phyloP scores from a whole-genome alignment of 2,329 filamentous ascomycete genomes.

The Fusarium falciforme region DNA sequence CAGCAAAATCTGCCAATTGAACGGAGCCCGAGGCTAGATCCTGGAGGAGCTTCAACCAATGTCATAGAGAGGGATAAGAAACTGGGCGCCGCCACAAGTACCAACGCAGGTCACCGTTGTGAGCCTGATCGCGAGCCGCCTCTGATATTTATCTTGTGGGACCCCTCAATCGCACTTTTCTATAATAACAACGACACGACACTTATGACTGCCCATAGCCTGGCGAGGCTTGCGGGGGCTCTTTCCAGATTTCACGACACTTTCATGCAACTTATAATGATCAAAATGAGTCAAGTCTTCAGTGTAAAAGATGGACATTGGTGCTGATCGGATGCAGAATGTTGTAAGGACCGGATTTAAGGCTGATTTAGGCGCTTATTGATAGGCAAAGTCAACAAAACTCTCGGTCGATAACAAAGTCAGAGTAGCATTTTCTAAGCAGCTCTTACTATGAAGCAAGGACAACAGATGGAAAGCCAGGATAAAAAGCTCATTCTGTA shows the following conservation, averaged over 20 bases:
- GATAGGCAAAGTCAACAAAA: not conserved
- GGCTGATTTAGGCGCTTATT: not conserved
- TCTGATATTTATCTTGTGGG: not conserved
- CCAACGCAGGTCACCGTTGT: too few species aligned
- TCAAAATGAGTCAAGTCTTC: too few species aligned
- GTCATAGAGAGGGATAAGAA: too few species aligned
- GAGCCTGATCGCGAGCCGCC: too few species aligned
- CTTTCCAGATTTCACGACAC: not conserved
- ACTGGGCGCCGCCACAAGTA: too few species aligned
- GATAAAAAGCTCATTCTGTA: not conserved
- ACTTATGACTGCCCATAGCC: not conserved
- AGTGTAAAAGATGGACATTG: conserved; percentile 13
- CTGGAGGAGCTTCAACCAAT: too few species aligned
- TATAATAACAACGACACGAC: not conserved
- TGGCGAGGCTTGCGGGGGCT: not conserved
- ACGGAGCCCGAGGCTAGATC: too few species aligned
- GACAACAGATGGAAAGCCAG: not conserved
- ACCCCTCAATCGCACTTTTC: not conserved
- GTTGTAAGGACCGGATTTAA: conserved; percentile 4
- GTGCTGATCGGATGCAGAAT: conserved; percentile 20
- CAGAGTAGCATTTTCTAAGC: not conserved
- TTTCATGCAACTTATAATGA: too few species aligned
- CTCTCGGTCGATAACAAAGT: conserved; percentile 15
- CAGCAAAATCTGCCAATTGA: too few species aligned
- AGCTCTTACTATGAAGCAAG: not conserved